Conservation (phyloP, 768 basidiomycete genomes). For the Dacryopinax primogenitus region DNA sequence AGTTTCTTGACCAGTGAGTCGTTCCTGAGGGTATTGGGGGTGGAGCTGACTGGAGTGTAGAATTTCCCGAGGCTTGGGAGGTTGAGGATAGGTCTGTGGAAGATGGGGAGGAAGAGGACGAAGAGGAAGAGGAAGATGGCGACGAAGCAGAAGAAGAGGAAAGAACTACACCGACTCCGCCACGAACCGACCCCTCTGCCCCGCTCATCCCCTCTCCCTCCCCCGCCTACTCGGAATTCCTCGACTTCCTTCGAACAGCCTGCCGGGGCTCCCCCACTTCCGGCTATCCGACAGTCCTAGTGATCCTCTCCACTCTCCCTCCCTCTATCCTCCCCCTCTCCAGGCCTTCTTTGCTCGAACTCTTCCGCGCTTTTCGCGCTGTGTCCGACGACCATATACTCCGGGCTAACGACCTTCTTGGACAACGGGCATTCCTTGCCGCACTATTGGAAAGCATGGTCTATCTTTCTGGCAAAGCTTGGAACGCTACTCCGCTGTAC, state of each 20-base stretch:
- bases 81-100: constrained; percentile 21
- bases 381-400: constrained; percentile 59
- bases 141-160: constrained; percentile 24
- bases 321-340: constrained; percentile 30
- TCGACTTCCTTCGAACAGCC: constrained; percentile 62
- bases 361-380: constrained; percentile 52
- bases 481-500: neutral
- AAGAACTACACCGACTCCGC: neutral
- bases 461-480: constrained; percentile 31
- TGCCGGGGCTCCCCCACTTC: constrained; percentile 67
- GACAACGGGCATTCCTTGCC: constrained; percentile 47
- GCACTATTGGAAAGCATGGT: constrained; percentile 57
- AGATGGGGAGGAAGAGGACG: constrained; percentile 26
- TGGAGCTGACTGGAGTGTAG: constrained; percentile 28
- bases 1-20: constrained; percentile 55
- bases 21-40: neutral
- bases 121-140: constrained; percentile 30
- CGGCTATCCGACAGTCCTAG: constrained; percentile 69
- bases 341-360: constrained; percentile 46
- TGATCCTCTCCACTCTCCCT: constrained; percentile 73
- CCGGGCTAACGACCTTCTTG: constrained; percentile 35
- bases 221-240: constrained; percentile 54
- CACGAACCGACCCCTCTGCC: neutral
- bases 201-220: constrained; percentile 22
- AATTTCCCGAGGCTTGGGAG: constrained; percentile 54